Evolutionary conservation across 345 rosid species (phyloP).

Genomic region (Rhodamnia argentea): DNA sequence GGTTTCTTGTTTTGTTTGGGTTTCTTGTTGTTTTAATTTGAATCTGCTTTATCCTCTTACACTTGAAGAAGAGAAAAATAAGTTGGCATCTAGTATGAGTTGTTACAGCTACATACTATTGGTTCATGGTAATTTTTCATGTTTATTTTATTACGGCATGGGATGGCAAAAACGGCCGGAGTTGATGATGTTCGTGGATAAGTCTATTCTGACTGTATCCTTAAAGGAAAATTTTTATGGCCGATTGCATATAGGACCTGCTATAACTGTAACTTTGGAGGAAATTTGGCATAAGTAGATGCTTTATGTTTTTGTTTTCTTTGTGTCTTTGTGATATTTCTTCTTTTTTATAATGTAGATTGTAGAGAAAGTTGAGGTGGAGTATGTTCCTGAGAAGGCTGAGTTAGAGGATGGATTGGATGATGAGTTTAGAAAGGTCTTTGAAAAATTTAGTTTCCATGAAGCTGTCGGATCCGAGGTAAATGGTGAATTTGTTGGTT

Average conservation of each 20-base stretch:
- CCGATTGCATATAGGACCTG: background rate
- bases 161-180: background rate
- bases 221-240: background rate
- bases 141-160: background rate
- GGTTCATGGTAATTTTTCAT: background rate
- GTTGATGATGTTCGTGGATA: background rate
- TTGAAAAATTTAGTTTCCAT: constrained; percentile 69
- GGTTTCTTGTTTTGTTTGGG: background rate
- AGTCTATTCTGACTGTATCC: background rate
- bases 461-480: constrained; percentile 58
- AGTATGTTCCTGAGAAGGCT: constrained; percentile 83
- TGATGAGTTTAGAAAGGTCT: constrained; percentile 72
- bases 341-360: constrained; percentile 17
- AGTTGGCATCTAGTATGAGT: background rate
- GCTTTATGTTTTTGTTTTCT: background rate
- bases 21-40: background rate
- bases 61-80: background rate
- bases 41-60: background rate
- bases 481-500: background rate
- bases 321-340: background rate
- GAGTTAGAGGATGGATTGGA: constrained; percentile 72
- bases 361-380: constrained; percentile 58
- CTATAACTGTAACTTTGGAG: background rate
- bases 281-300: background rate
- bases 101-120: background rate